Conservation (phyloP, 1,284 basidiomycete species). For the Ustilago sp. region DNA sequence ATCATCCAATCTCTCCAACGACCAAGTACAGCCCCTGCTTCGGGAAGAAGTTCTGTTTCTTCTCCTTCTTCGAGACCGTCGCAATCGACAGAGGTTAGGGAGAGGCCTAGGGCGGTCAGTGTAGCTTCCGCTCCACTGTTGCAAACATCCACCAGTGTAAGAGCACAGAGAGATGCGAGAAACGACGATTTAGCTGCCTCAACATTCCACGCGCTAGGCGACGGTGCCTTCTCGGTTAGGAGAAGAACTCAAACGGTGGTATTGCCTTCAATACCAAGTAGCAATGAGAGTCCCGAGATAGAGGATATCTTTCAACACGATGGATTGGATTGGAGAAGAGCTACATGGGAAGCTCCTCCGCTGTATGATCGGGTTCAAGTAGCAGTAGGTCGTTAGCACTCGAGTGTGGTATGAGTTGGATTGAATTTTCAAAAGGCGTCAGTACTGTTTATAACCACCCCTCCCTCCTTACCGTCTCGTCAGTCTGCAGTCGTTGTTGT, state of each 20-base stretch:
- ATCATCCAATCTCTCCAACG: constrained; percentile 38
- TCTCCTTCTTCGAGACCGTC: constrained; percentile 5
- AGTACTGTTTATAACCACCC: background rate
- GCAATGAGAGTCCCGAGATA: constrained; percentile 36
- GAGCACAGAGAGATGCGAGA: constrained; percentile 22
- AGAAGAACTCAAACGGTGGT: constrained; percentile 27
- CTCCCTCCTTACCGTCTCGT: background rate
- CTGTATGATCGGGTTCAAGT: constrained; percentile 27
- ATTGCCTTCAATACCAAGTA: constrained; percentile 24
- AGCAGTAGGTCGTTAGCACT: background rate
- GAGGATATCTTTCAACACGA: constrained; percentile 51
- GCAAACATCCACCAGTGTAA: constrained; percentile 1
- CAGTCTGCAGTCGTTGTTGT: background rate
- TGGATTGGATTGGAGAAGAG: constrained; percentile 50
- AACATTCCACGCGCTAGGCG: constrained; percentile 22
- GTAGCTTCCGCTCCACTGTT: constrained; percentile 17
- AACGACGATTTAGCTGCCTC: constrained; percentile 30
- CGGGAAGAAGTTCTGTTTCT: constrained; percentile 5
- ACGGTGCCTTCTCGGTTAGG: constrained; percentile 36
- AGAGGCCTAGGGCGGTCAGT: constrained; percentile 26
- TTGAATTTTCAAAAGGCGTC: background rate
- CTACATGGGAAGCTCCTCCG: constrained; percentile 49
- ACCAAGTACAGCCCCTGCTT: constrained; percentile 32
- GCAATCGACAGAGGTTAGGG: background rate
- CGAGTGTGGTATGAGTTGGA: too few species aligned